Evolutionary conservation across 2,329 filamentous ascomycete genomes (phyloP).

Genomic region (Hypoxylon sp.): DNA sequence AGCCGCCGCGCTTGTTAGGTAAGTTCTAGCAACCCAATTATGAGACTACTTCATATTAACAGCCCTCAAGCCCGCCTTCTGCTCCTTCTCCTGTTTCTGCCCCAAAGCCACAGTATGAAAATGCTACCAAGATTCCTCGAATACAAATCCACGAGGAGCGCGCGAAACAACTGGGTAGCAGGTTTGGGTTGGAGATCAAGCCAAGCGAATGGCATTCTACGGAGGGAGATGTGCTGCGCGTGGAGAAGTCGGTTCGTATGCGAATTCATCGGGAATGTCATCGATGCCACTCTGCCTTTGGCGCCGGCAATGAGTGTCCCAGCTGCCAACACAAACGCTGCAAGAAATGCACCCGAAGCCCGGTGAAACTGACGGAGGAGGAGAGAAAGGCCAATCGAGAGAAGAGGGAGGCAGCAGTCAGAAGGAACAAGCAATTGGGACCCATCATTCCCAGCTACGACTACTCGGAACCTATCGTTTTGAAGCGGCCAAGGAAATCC

Average conservation of each 20-base stretch:
- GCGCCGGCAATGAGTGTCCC: slow-evolving; percentile 74
- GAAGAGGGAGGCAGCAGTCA: slow-evolving; percentile 57
- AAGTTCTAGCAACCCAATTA: slow-evolving; percentile 20
- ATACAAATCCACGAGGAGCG: slow-evolving; percentile 64
- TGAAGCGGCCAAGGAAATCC: slow-evolving; percentile 71
- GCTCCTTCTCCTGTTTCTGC: slow-evolving; percentile 18
- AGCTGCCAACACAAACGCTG: slow-evolving; percentile 83
- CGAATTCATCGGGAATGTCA: slow-evolving; percentile 83
- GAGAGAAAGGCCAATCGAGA: slow-evolving; percentile 62
- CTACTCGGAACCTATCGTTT: slow-evolving; percentile 58
- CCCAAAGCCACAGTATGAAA: slow-evolving; percentile 38
- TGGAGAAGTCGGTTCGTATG: slow-evolving; percentile 81
- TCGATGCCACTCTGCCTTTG: slow-evolving; percentile 78
- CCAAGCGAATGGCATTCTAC: slow-evolving; percentile 61
- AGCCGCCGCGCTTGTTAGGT: slow-evolving; percentile 35
- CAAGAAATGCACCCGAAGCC: slow-evolving; percentile 80
- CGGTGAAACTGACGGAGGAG: slow-evolving; percentile 68
- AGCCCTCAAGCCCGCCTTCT: slow-evolving; percentile 33
- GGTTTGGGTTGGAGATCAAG: slow-evolving; percentile 64
- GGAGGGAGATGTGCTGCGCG: slow-evolving; percentile 66
- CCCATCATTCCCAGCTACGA: slow-evolving; percentile 62
- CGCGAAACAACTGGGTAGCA: slow-evolving; percentile 63
- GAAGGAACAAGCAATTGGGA: slow-evolving; percentile 66
- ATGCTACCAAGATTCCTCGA: slow-evolving; percentile 54
- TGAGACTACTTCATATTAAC: slow-evolving; percentile 27